A percentile compares a stretch with the other conserved stretches of the same genome.
Conservation (phyloP, 2,329 filamentous ascomycete species). For the Sclerotinia trifoliorum region DNA sequence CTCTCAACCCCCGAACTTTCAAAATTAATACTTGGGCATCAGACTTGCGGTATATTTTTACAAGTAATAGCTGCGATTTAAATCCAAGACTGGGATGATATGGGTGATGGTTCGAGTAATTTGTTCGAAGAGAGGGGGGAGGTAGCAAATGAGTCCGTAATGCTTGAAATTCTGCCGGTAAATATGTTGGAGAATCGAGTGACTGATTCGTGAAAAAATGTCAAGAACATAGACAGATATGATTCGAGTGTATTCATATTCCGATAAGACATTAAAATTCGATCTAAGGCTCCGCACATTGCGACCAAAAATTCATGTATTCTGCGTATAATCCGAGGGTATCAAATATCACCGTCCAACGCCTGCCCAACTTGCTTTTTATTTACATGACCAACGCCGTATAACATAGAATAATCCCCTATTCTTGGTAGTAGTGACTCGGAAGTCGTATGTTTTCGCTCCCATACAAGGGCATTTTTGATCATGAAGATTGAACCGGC, state of each 20-base stretch:
- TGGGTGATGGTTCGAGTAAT: neutral
- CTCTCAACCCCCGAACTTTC: neutral
- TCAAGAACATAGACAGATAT: neutral
- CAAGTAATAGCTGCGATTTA: neutral
- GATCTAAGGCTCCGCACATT: neutral
- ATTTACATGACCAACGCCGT: neutral
- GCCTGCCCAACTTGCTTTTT: neutral
- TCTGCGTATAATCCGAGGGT: slow-evolving; percentile 9
- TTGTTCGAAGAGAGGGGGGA: neutral
- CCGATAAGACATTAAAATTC: neutral
- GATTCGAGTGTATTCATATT: neutral
- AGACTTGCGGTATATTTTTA: neutral
- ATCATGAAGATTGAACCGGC: neutral
- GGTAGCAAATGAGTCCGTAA: neutral
- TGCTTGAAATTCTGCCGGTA: neutral
- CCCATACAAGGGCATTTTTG: neutral
- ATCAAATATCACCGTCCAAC: slow-evolving; percentile 16
- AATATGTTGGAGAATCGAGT: neutral
- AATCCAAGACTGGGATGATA: neutral
- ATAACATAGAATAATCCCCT: neutral
- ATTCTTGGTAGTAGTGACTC: neutral
- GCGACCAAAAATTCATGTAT: neutral
- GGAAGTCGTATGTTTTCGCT: neutral
- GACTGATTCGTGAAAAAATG: neutral
- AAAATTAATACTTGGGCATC: neutral